Percentiles rank a stretch among this genome's conserved stretches.
Evolutionary conservation across 2,329 filamentous ascomycete genomes (phyloP).

Genomic region (Scolecobasidium constrictum): DNA sequence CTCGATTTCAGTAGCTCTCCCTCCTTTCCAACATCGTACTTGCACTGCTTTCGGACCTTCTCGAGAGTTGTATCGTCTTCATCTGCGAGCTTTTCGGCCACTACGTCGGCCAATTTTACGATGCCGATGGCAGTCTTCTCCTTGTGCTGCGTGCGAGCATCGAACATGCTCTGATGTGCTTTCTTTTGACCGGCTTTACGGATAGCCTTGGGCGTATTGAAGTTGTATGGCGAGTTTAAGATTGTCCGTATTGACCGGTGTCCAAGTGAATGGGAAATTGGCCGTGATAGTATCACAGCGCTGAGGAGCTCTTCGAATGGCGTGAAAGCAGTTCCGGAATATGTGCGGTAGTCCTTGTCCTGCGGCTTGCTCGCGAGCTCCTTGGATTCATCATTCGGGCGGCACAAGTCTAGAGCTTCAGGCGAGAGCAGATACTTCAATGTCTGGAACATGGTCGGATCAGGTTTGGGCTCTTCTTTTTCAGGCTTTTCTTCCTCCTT

Average conservation of each 20-base stretch:
- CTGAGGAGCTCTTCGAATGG: slow-evolving; percentile 35
- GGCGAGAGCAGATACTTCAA: slow-evolving; percentile 23
- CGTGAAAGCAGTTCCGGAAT: slow-evolving; percentile 21
- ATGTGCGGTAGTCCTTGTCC: slow-evolving; percentile 19
- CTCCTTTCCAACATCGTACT: slow-evolving; percentile 18
- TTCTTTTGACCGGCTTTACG: slow-evolving; percentile 26
- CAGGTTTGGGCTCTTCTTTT: not conserved
- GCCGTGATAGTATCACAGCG: slow-evolving; percentile 32
- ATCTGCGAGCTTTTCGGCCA: slow-evolving; percentile 21
- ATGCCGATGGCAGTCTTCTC: slow-evolving; percentile 34
- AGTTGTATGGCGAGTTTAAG: slow-evolving; percentile 31
- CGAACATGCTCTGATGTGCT: slow-evolving; percentile 27
- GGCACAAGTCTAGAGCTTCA: slow-evolving; percentile 19
- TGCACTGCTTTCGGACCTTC: slow-evolving; percentile 21
- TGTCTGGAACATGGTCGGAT: slow-evolving; percentile 14
- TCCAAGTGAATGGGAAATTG: slow-evolving; percentile 33
- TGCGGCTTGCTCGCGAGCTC: slow-evolving; percentile 15
- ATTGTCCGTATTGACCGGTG: slow-evolving; percentile 33
- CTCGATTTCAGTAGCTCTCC: slow-evolving; percentile 21
- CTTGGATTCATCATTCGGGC: slow-evolving; percentile 22
- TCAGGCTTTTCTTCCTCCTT: not conserved
- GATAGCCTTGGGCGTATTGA: slow-evolving; percentile 23
- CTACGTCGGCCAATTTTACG: slow-evolving; percentile 20
- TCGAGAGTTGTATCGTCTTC: slow-evolving; percentile 20
- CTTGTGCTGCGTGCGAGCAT: slow-evolving; percentile 34